Conservation (phyloP, 129 eudicot species). For the Artemisia tridentata region DNA sequence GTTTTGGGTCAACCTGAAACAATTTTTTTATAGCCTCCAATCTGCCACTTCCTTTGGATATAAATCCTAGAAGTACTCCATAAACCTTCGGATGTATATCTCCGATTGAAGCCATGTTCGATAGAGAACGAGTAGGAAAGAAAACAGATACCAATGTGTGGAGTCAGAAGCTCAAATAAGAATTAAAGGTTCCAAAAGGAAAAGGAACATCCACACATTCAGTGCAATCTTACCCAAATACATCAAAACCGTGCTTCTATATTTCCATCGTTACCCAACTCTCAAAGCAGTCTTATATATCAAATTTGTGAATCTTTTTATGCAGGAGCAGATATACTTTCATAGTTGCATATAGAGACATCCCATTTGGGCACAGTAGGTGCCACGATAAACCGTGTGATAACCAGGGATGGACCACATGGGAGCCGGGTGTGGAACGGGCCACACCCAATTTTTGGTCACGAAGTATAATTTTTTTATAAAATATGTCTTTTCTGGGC, state of each 20-base stretch:
- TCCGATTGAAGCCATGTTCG: not conserved
- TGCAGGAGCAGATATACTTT: conserved; percentile 45
- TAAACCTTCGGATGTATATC: not conserved
- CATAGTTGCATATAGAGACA: conserved; percentile 52
- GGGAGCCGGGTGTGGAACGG: too few species aligned
- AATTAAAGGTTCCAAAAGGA: too few species aligned
- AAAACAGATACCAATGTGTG: not conserved
- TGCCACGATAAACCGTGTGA: conserved; percentile 81
- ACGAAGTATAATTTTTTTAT: too few species aligned
- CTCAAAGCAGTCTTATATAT: not conserved
- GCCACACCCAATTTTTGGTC: too few species aligned
- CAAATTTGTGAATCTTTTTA: conserved; percentile 4
- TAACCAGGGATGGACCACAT: too few species aligned
- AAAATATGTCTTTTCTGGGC: too few species aligned
- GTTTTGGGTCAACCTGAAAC: too few species aligned
- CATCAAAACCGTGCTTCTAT: not conserved
- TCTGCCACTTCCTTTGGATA: too few species aligned
- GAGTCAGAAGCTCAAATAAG: not conserved
- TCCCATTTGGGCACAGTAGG: conserved; percentile 87
- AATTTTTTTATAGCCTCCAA: too few species aligned
- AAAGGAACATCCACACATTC: too few species aligned
- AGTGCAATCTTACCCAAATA: not conserved
- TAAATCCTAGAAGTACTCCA: not conserved
- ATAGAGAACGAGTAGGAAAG: not conserved
- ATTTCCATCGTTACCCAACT: not conserved